Evolutionary conservation across 768 basidiomycete genomes (phyloP), one percentile per base, ranked within the genome.

Genomic region (Psilocybe sp.): DNA sequence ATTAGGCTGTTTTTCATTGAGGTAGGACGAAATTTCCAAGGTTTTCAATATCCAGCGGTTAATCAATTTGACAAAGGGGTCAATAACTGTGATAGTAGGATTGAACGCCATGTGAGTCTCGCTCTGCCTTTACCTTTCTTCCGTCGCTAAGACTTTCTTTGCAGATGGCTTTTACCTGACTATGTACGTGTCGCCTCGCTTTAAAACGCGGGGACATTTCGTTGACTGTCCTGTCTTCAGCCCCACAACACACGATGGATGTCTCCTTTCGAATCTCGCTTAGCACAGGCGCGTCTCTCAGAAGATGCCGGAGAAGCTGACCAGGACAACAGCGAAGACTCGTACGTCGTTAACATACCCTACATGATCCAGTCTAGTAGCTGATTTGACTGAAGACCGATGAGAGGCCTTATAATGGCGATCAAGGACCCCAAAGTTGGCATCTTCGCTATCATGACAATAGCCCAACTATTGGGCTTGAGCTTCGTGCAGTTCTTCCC

Each of bases 231-330:
- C n/a, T 34, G 3, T 48, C 32, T 38, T 7, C 23, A 85, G 82
- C 82, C 81, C 2, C 54, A 79, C 53, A 87, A 86, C 58, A 86
- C 84, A 1, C 68, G 69, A 32, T 86, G 84, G 83, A 61, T 86
- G 28, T 68, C 70, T 11, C 59, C 71, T 0, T 64, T 68, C 8
- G 77, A 85, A 50, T 70, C 73, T 15, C 75, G 73, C 23, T 70
- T 87, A n/a, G 84, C 84, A 3, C 83, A 84, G 62, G 77, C 76
- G 13, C 80, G 84, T 12, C 76, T 86, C 13, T 79, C 84, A 0
- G 85, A 86, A 57, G 84, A 86, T 58, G 81, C 78, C 8, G 82
- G 83, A 1, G 83, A 85, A 66, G 83, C 83, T 0, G 84, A 86
- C 55, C 65, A 75, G 56, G 84, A 87, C 54, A 76, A 75, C n/a